These are phyloP conservation scores for Eucalyptus albens DNA, from an alignment of 345 rosid genomes.

Conservation along the genomic window DNA sequence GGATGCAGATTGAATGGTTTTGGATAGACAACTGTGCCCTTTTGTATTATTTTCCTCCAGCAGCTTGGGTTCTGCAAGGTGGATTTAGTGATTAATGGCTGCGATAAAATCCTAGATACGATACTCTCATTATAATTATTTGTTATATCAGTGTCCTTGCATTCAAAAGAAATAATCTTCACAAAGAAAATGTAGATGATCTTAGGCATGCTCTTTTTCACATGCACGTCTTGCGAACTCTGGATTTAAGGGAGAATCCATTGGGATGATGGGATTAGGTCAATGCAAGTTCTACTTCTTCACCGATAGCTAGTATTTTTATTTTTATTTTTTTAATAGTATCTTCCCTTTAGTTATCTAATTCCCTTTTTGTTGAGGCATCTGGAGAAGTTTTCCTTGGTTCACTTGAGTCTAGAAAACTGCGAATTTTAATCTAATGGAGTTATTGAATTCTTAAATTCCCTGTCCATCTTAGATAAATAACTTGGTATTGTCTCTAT, in stretches of 20 bases:
- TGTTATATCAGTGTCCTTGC: not conserved
- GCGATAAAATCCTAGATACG: not conserved
- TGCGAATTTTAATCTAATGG: slow-evolving; percentile 50
- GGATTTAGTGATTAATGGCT: not conserved
- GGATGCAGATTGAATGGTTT: not conserved
- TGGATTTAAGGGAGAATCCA: slow-evolving; percentile 63
- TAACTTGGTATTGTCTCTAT: slow-evolving; percentile 38
- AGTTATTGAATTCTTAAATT: slow-evolving; percentile 39
- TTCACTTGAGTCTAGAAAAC: slow-evolving; percentile 30
- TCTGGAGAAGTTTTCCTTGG: slow-evolving; percentile 1
- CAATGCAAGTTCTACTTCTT: not conserved
- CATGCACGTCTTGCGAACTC: slow-evolving; percentile 60
- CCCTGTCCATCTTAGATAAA: slow-evolving; percentile 22
- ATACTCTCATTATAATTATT: not conserved
- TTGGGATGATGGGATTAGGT: slow-evolving; percentile 59
- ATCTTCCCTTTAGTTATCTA: slow-evolving; percentile 39
- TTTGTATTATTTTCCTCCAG: not conserved
- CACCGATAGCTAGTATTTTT: too few relatives aligned
- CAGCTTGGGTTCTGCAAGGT: not conserved
- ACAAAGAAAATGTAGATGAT: slow-evolving; percentile 38
- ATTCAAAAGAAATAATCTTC: slow-evolving; percentile 58
- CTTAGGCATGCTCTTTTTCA: slow-evolving; percentile 35
- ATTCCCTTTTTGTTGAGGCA: slow-evolving; percentile 40
- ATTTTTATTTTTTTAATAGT: not conserved
- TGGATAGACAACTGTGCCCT: not conserved